Evolutionary conservation across 345 rosid genomes (phyloP).

Genomic region (Gossypium arboreum): DNA sequence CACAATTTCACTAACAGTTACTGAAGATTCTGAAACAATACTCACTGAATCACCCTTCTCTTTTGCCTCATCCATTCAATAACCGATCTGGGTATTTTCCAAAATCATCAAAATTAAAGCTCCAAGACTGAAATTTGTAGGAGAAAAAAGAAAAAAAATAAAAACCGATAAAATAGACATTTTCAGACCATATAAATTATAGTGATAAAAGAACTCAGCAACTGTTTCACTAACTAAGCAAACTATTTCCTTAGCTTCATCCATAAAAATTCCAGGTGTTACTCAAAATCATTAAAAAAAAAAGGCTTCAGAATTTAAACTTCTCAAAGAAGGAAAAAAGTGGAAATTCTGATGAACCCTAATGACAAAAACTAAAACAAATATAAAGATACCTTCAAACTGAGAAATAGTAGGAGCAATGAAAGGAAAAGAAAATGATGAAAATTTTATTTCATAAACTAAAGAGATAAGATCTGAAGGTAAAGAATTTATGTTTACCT

Average conservation of each 20-base stretch:
- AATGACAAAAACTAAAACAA: conserved; percentile 1
- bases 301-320: neutral
- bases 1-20: conserved; percentile 16
- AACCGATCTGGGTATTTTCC: conserved; percentile 21
- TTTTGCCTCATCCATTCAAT: conserved; percentile 34
- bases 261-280: conserved; percentile 31
- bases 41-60: conserved; percentile 15
- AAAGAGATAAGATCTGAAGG: neutral
- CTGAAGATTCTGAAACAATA: neutral
- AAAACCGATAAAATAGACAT: no score
- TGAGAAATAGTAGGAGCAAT: neutral
- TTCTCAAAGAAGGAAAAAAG: neutral
- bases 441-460: neutral
- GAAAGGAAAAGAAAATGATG: neutral
- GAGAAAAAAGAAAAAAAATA: no score
- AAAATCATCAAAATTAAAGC: conserved; percentile 10
- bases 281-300: conserved; percentile 13
- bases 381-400: neutral
- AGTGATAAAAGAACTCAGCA: no score
- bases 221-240: neutral
- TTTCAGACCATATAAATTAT: no score
- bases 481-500: conserved; percentile 29
- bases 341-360: conserved; percentile 23
- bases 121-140: no score
- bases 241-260: conserved; percentile 16